Base-by-base conservation (phyloP, 306 rosid genomes). In the Rosa multiflora region DNA sequence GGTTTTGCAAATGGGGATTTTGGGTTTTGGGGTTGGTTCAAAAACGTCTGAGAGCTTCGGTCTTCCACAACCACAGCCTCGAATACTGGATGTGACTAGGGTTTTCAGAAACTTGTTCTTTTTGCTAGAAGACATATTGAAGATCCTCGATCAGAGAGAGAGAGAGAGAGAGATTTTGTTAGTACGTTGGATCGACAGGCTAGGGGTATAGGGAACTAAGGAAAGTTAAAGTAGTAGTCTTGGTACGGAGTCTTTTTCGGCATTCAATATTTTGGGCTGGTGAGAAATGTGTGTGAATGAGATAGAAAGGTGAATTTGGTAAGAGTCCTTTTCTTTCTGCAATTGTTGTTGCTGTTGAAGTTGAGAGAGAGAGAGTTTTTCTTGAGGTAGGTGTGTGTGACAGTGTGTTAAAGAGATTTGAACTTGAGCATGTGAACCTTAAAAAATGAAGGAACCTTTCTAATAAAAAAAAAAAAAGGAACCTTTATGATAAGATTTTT, bases 11-110 rank as follows among this genome's bases (percentile, higher is more conserved):
- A 63, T 63, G 43, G 69, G 32, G 77, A 82, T 79, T 43, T 61
- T 89, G 72, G 83, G 66, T 46, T 80, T 83, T 11, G 80, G 86
- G n/a, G 61, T 73, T 42, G 94, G 94, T 7, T 88, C 87, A 18
- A 63, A 76, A 20, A 86, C 89, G 26, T 88, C 80, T 0, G 78
- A 76, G 39, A 82, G 64, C 71, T 83, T 86, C 15, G 84, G 10
- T 48, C 72, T 82, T 64, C 82, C 72, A 37, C 92, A 88, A 7
- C 90, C 88, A 51, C 90, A 88, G 26, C 84, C 82, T 14, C 56
- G 6, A 62, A 80, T 86, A 61, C 74, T 86, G 63, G 86, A 51
- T 66, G 78, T 48, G 81, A 85, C 83, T 6, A 90, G 26, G 18
- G 87, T 80, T 79, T 76, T 78, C 2, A 86, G 48, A 18, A 86